Evolutionary conservation across 2,329 filamentous ascomycete species (phyloP), one percentile per base, ranked within the genome.

Genomic region (Zymoseptoria pseudotritici): DNA sequence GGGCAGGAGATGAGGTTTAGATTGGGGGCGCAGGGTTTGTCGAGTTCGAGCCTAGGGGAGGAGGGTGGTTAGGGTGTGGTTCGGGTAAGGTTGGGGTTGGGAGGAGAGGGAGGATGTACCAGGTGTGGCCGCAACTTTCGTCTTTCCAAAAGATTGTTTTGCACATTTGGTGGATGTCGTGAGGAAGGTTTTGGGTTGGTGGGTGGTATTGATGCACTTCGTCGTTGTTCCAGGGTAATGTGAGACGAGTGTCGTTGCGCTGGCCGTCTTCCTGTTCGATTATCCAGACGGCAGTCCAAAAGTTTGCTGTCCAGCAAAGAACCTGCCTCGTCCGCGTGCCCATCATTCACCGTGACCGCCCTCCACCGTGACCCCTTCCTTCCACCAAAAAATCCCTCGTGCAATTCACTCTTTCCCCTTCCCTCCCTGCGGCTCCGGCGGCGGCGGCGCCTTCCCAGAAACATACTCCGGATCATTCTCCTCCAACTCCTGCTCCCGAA

Each of bases 401-500:
- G 36, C 56, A 36, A 22, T 22, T 26, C 20, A 55, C 50, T 26
- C 53, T 22, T 31, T 42, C 59, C 52, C 54, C 52, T 20, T 53
- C 49, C 22, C 57, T 49, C 22, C 54, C 17, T 42, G 22, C 46
- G 56, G 31, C 31, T 57, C 56, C 55, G 64, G 64, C 50, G 64
- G 61, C 57, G 63, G 58, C 55, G 61, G 58, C 19, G 61, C 59
- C 20, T 26, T 29, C 7, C 52, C 52, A 8, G 3, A 5, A 53
- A 52, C 52, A 56, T 69, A 70, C 51, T 71, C 69, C 21, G 66
- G 66, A 58, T 80, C 79, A 58, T 77, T 77, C 24, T 29, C 52
- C 55, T 80, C 79, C 21, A 76, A 68, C 10, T 79, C 79, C 62
- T 78, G 75, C 66, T 81, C 80, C 60, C 80, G 77, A 57, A 96